Base-by-base conservation (phyloP, 2,329 filamentous ascomycete species). In the Balansia obtecta region DNA sequence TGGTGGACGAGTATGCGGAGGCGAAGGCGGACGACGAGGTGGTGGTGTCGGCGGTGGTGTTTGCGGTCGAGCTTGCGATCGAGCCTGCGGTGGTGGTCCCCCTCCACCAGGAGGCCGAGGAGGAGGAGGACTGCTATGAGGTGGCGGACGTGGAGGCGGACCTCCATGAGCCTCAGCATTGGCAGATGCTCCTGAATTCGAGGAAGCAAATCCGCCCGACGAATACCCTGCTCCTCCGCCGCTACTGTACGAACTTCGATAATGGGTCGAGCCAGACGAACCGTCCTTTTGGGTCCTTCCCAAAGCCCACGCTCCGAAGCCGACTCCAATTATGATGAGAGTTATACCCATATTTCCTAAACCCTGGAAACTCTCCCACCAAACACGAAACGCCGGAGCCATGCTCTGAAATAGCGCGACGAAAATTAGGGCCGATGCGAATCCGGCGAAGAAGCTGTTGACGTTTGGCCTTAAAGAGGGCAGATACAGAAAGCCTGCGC, bases 361-460 rank as follows among this genome's bases (percentile, higher is more conserved):
- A 38, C 82, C 80, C 56, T 86, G 75, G 46, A 88, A 82, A 50
- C 79, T 76, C 37, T 77, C 71, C 69, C 86, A 83, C 85, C 87
- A 95, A 46, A 76, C 71, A 58, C 80, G 81, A 56, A 91, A 72
- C 4, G 85, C 80, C 0, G 90, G 90, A 32, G 85, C 78, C 57
- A 91, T 73, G 53, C 78, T 79, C 54, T 84, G 78, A 68, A 82
- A 88, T n/a, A 94, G 61, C 2, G 82, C 77, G 15, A 93, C 82
- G 10, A 83, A 70, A 39, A 87, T 72, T 34, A 95, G 69, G 2
- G 88, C 88, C 53, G 80, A 84, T 40, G 82, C 85, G 58, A 89
- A 88, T 30, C 91, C 91, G 3, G 90, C 89, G 20, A 89, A 76
- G 66, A 96, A 97, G 68, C 88, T 95, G 67, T 95, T 95, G 61